Base-by-base conservation (phyloP, 192 early-diverging fungal species). In the Pilaira anomala region DNA sequence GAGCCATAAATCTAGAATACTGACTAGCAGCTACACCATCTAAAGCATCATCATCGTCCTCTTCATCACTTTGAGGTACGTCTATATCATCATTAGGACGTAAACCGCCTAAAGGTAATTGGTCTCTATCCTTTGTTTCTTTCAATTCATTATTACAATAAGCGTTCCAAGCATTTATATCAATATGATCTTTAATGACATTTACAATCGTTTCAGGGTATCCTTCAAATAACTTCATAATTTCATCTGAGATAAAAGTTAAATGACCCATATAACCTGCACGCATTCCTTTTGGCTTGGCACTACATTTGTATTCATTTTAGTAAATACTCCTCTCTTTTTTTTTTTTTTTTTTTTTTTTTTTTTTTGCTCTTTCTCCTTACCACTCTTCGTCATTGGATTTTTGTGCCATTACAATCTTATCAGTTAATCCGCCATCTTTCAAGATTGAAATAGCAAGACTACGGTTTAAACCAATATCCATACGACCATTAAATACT, bases 241-340 rank as follows among this genome's bases (percentile, higher is more conserved):
- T 89, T 70, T 97, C 97, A 64, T 99, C 97, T 24, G 95, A 85
- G 39, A 99, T 95, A 42, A 93, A 93, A 1, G 93, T 97, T 67
- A 97, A 78, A 65, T 99, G 97, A 7, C 97, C 97, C 97, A 99
- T 99, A 68, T 92, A 97, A 26, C 95, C 97, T 33, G 96, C 80
- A 40, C 95, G 85, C 18, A 91, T 85, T 28, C 96, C 96, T 42
- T 95, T 93, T 12, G 92, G 89, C 67, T 91, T 76, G 30, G 84
- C 85, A 22, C 88, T 92, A 62, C 16, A 26, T 18, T 8, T 40
- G 12, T 40, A 8, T 40, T 12, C 39, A 55, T 33, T 55, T 19
- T 2, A 36, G 13, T 30, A 1, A n/a, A 54, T 39, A 28, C 39
- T 4, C 3, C n/a, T 41, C 36, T 2, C 14, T 7, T 9, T 48